Base-by-base conservation (phyloP, 352 stramenopile species). In the Labyrinthula sp. region DNA sequence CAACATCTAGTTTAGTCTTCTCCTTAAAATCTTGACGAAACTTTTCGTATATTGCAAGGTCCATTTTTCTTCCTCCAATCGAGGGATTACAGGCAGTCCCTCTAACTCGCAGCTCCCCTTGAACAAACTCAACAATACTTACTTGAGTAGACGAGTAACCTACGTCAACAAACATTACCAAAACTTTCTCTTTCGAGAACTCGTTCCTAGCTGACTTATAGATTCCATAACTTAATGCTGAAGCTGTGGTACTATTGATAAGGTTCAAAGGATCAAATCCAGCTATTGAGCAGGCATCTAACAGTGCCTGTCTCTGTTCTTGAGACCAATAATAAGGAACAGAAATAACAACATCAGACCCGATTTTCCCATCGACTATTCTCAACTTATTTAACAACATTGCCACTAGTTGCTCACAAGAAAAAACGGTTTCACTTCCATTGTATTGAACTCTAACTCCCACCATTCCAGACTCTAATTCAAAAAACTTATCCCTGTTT, bases 111-210 rank as follows among this genome's bases (percentile, higher is more conserved):
- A 97, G 69, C 56, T 91, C 90, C 30, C 82, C 83, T 60, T 93
- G 80, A 45, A 54, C 48, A 30, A 76, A 89, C 78, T 64, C 73
- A 68, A 69, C 61, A 7, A 71, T 57, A 9, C n/a, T 58, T 12
- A 81, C 69, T 31, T 62, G 46, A 38, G 38, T 17, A 12, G 30
- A 57, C 65, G 54, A 73, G 55, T 93, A 79, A 23, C 90, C 90
- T 59, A 97, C 77, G 64, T 99, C 89, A 39, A 97, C 81, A 62
- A 99, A 99, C 75, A 99, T 92, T 43, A 95, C 77, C 62, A 95
- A 92, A 30, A 88, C 63, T 48, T 88, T 86, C 63, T 84, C 79
- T n/a, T 77, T 74, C 57, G 73, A 84, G 73, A 89, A 93, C 43
- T 52, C 31, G 37, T 52, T 55, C 23, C 30, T 14, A 17, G 43